Conservation (phyloP, 305 asterid species). For the Salvia sclarea region DNA sequence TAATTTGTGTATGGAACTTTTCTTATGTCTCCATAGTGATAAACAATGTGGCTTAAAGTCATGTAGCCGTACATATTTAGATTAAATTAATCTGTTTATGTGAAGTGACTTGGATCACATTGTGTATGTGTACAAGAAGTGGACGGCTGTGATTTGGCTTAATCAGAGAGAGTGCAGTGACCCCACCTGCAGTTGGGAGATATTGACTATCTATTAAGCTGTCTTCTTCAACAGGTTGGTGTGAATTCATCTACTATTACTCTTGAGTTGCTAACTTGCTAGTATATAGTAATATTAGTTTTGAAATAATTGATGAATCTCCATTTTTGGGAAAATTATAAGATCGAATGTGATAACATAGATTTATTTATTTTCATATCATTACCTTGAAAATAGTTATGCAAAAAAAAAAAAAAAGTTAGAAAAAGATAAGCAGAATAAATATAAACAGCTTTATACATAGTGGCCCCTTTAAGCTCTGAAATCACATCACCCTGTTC, state of each 20-base stretch:
- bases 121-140: constrained; percentile 8
- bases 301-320: background rate
- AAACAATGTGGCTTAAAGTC: constrained; percentile 21
- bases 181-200: constrained; percentile 61
- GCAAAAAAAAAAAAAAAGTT: background rate
- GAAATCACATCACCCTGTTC: constrained; percentile 48
- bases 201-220: constrained; percentile 53
- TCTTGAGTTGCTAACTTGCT: background rate
- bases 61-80: constrained; percentile 35
- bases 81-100: background rate
- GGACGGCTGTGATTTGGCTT: constrained; percentile 29
- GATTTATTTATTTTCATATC: background rate
- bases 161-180: constrained; percentile 26
- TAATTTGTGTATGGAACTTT: background rate
- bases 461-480: constrained; percentile 41
- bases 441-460: background rate
- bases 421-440: background rate
- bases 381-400: background rate
- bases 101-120: constrained; percentile 28
- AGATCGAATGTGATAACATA: background rate
- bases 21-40: constrained; percentile 21
- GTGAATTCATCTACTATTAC: constrained; percentile 37
- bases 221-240: constrained; percentile 54
- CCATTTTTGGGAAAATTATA: background rate
- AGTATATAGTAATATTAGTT: too few species aligned